A percentile compares a stretch with the other conserved stretches of the same genome.
phyloP scores from a whole-genome alignment of 441 rosid genomes.

The Croton laevigatus region DNA sequence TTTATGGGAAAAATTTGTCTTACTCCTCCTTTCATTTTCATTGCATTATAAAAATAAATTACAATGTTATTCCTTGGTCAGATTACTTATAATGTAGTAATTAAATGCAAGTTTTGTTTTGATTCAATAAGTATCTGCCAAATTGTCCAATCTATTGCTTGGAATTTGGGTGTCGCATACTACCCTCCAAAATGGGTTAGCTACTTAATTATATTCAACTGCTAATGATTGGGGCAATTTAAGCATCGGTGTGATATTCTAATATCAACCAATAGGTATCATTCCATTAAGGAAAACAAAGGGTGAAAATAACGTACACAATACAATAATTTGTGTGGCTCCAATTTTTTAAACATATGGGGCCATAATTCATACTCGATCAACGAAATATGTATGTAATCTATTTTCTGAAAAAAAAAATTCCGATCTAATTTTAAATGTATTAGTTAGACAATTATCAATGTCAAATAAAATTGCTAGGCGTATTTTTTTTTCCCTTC shows the following conservation, averaged over 20 bases:
- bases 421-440: too few relatives aligned
- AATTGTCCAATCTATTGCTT: background rate
- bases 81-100: background rate
- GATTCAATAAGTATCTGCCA: conserved; percentile 23
- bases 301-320: background rate
- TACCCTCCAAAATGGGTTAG: conserved; percentile 20
- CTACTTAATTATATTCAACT: conserved; percentile 24
- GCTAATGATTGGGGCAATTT: conserved; percentile 26
- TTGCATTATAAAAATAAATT: conserved; percentile 11
- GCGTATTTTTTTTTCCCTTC: too few relatives aligned
- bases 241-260: conserved; percentile 18
- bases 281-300: background rate
- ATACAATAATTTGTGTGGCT: background rate
- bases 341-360: too few relatives aligned
- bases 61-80: too few relatives aligned
- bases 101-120: conserved; percentile 9
- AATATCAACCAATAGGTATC: conserved; percentile 20
- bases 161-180: conserved; percentile 22
- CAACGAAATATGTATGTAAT: too few relatives aligned
- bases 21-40: conserved; percentile 23
- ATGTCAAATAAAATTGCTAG: too few relatives aligned
- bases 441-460: too few relatives aligned
- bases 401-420: too few relatives aligned
- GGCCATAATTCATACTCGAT: too few relatives aligned
- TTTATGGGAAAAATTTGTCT: conserved; percentile 3